Evolutionary conservation across 2,329 filamentous ascomycete species (phyloP).

Genomic region (Zasmidium cellare): DNA sequence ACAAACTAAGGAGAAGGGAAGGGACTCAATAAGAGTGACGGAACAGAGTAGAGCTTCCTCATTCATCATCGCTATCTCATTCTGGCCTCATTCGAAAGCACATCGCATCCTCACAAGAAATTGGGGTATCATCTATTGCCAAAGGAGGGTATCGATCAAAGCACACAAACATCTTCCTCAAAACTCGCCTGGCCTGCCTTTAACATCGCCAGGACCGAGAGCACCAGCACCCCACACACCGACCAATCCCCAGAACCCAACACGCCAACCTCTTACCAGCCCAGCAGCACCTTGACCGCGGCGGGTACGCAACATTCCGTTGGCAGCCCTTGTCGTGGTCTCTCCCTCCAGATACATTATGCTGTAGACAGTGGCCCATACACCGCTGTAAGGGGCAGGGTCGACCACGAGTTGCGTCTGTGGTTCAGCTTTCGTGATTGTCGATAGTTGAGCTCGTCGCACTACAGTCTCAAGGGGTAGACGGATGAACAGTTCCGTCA

Average conservation of each 20-base stretch:
- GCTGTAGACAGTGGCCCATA: constrained; percentile 86
- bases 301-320: constrained; percentile 42
- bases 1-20: no score
- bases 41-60: not conserved
- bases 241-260: constrained; percentile 75
- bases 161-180: constrained; percentile 12
- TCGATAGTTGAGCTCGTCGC: constrained; percentile 74
- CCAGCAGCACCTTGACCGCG: constrained; percentile 69
- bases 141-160: not conserved
- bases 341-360: constrained; percentile 81
- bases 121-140: not conserved
- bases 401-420: constrained; percentile 72
- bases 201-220: constrained; percentile 61
- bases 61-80: not conserved
- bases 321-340: constrained; percentile 40
- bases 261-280: constrained; percentile 72
- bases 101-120: not conserved
- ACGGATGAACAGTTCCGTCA: constrained; percentile 78
- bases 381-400: constrained; percentile 77
- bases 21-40: no score
- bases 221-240: constrained; percentile 72
- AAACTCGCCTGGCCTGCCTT: constrained; percentile 40
- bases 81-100: not conserved
- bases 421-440: constrained; percentile 29
- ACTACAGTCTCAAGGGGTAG: constrained; percentile 91